phyloP scores from a whole-genome alignment of 768 basidiomycete genomes.

The Psilocybe cyanescens region DNA sequence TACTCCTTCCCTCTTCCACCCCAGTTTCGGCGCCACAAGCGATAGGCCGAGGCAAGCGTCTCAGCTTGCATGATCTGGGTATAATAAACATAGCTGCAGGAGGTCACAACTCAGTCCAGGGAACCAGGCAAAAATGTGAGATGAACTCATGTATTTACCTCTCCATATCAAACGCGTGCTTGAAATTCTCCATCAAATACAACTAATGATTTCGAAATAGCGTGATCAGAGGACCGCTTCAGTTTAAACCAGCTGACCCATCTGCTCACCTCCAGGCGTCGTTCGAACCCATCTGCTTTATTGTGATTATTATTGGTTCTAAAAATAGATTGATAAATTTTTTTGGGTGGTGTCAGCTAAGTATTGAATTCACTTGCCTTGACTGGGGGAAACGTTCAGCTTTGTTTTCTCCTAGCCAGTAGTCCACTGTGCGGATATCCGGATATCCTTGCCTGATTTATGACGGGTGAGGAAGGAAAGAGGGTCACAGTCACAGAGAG shows the following conservation, averaged over 20 bases:
- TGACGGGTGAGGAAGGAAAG: neutral
- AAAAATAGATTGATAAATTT: neutral
- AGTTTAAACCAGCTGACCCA: conserved; percentile 7
- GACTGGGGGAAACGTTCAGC: conserved; percentile 89
- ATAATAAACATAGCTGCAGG: conserved; percentile 83
- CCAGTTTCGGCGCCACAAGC: conserved; percentile 93
- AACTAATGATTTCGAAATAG: conserved; percentile 42
- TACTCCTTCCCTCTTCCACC: conserved; percentile 83
- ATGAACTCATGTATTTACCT: conserved; percentile 44
- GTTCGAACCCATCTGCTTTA: conserved; percentile 88
- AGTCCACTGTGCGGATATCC: conserved; percentile 84
- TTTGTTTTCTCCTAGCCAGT: conserved; percentile 81
- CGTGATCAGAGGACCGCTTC: too few species aligned
- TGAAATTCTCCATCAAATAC: conserved; percentile 96
- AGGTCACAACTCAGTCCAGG: neutral
- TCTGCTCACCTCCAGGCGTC: conserved; percentile 64
- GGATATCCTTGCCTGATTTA: conserved; percentile 81
- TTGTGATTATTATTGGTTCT: conserved; percentile 83
- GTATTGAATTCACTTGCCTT: conserved; percentile 41
- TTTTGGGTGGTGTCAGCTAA: too few species aligned
- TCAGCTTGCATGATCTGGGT: conserved; percentile 98
- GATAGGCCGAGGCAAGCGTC: conserved; percentile 84
- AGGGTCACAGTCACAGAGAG: neutral
- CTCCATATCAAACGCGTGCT: conserved; percentile 85
- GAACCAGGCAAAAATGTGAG: neutral